Base-by-base conservation (phyloP, 306 rosid species). In the Sphenostylis stenocarpa region DNA sequence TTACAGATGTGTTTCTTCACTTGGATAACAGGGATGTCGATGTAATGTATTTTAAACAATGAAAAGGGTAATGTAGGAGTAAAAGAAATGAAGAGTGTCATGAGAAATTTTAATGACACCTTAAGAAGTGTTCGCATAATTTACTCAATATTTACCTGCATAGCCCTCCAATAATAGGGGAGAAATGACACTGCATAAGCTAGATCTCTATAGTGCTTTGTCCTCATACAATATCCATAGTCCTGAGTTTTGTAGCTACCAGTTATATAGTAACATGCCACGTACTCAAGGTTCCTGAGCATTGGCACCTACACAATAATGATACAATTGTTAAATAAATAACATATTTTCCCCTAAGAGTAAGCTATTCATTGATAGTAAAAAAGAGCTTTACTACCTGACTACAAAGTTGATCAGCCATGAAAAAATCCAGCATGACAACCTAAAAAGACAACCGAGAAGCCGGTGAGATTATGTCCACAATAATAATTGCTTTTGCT, bases 361-460 rank as follows among this genome's bases (percentile, higher is more conserved):
- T 52, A 16, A 38, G 24, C 6, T 41, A 69, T 33, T 39, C 39
- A 39, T 55, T 70, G 26, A 28, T 17, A 24, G 4, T 16, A 28
- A 63, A 21, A 33, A 9, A 17, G 21, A 38, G 7, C 53, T 64
- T 44, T 33, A 41, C 1, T 91, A 96, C 99, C 98, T 96, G 99
- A 84, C 99, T 96, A 78, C 99, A 96, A 76, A 96, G 94, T 83
- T 96, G 99, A 77, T 96, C 99, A 38, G 99, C 99, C 99, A 96
- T 92, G 91, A 96, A 96, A 88, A 96, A 96, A 86, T 96, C 99
- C 68, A 96, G 87, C 99, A 96, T 96, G 82, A 96, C 93, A 84
- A 96, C 99, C 98, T 95, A 79, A 51, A 47, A 72, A 41, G 61
- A 73, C 67, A 51, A 55, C 41, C 78, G 28, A 65, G 17, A 80